phyloP scores from a whole-genome alignment of 2,329 filamentous ascomycete genomes.

The Phialophora chinensis region DNA sequence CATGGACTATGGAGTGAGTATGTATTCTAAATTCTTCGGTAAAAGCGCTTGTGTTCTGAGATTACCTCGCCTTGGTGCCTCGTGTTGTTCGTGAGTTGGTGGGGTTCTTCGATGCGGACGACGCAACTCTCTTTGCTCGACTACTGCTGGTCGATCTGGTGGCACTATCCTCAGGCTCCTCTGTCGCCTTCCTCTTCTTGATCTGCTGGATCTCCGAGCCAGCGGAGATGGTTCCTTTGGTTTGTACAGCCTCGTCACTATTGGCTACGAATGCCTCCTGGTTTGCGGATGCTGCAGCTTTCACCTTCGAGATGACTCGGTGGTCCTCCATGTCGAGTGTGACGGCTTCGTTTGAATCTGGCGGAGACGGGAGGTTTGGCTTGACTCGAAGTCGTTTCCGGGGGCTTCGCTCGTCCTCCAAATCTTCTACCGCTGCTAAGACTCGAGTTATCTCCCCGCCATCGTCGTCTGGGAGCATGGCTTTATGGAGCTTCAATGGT shows the following conservation, averaged over 20 bases:
- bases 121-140: conserved; percentile 35
- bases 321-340: conserved; percentile 12
- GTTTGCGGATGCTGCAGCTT: neutral
- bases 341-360: conserved; percentile 16
- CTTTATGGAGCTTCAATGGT: neutral
- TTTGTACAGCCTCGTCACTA: neutral
- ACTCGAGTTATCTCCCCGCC: neutral
- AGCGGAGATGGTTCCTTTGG: conserved; percentile 1
- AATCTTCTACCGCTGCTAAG: neutral
- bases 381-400: conserved; percentile 29
- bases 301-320: neutral
- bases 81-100: conserved; percentile 17
- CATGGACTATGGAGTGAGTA: neutral
- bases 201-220: conserved; percentile 1
- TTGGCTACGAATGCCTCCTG: neutral
- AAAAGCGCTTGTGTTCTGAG: neutral
- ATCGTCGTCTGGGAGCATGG: conserved; percentile 2
- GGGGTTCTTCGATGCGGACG: conserved; percentile 4
- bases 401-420: conserved; percentile 23
- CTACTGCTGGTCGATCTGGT: conserved; percentile 28
- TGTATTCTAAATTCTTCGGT: neutral
- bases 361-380: conserved; percentile 17
- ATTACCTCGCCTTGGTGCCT: conserved; percentile 19
- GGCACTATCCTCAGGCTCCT: conserved; percentile 23
- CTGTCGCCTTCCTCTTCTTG: conserved; percentile 36